Conservation (phyloP, 2,329 filamentous ascomycete genomes). For the Apiospora aurea region DNA sequence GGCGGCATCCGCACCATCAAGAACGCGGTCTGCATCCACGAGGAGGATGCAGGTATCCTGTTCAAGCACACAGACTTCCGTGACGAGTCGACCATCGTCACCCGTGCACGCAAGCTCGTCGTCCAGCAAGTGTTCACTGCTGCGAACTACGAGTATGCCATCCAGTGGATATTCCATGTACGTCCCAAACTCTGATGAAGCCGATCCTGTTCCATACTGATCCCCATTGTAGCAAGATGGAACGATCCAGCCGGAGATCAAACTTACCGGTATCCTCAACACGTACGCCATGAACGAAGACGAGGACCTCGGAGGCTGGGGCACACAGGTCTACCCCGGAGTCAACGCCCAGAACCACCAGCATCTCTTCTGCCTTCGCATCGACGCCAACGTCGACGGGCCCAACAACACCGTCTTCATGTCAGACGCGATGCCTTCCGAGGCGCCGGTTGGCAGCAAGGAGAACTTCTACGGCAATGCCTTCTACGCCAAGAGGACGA, state of each 20-base stretch:
- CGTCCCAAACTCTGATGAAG: constrained; percentile 24
- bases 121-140: constrained; percentile 94
- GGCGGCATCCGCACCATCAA: constrained; percentile 84
- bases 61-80: constrained; percentile 97
- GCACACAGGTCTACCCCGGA: constrained; percentile 87
- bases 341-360: constrained; percentile 97
- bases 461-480: constrained; percentile 92
- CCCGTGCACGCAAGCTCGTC: constrained; percentile 83
- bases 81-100: constrained; percentile 86
- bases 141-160: constrained; percentile 90
- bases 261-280: constrained; percentile 91
- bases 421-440: constrained; percentile 75
- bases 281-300: constrained; percentile 83
- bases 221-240: constrained; percentile 70
- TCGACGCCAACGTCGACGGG: constrained; percentile 88
- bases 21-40: constrained; percentile 94
- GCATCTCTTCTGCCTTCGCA: constrained; percentile 89
- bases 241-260: constrained; percentile 89
- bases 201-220: not conserved
- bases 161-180: constrained; percentile 81
- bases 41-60: constrained; percentile 89
- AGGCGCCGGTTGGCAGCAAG: constrained; percentile 77
- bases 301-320: constrained; percentile 87
- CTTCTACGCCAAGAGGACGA: constrained; percentile 86
- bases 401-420: constrained; percentile 85